phyloP scores from a whole-genome alignment of 345 rosid genomes.

The Populus ilicifolia region DNA sequence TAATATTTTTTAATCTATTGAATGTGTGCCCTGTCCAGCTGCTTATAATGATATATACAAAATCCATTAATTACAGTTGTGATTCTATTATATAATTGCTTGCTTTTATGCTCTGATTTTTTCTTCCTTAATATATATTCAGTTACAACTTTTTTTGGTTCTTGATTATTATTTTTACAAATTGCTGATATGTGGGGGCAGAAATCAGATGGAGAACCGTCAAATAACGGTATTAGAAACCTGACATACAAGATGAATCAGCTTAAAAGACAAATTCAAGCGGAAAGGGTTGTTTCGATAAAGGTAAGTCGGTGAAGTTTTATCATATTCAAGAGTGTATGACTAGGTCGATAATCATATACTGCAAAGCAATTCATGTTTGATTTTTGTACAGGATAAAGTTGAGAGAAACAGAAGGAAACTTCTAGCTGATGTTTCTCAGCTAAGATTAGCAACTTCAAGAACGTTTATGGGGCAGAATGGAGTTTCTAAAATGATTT shows the following conservation, averaged over 20 bases:
- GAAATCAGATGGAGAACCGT: constrained; percentile 56
- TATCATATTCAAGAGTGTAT: background rate
- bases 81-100: background rate
- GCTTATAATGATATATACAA: background rate
- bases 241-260: constrained; percentile 59
- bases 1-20: background rate
- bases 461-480: constrained; percentile 27
- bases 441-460: constrained; percentile 43
- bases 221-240: constrained; percentile 42
- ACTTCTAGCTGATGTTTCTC: constrained; percentile 43
- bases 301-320: constrained; percentile 43
- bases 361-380: background rate
- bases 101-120: background rate
- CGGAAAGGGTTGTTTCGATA: constrained; percentile 52
- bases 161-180: background rate
- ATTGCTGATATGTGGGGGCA: constrained; percentile 11
- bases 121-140: background rate
- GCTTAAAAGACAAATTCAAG: constrained; percentile 75
- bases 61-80: background rate
- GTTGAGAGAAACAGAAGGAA: constrained; percentile 60
- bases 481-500: constrained; percentile 33
- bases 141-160: background rate
- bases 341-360: background rate
- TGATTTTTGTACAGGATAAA: constrained; percentile 49
- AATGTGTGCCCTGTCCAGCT: constrained; percentile 10